Evolutionary conservation across 805 yeast species (phyloP).

Genomic region (Henningerozyma blattae): DNA sequence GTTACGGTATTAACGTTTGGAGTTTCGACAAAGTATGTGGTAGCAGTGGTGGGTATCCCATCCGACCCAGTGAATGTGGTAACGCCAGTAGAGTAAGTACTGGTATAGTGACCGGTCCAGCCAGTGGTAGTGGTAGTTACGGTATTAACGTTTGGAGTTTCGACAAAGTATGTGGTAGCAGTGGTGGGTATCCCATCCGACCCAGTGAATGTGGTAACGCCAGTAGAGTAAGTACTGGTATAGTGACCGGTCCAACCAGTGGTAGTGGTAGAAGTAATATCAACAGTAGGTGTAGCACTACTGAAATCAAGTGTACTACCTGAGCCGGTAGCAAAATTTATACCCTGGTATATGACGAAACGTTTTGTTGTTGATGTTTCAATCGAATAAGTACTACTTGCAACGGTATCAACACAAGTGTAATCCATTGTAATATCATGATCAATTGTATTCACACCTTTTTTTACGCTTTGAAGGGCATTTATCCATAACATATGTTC

Average conservation of each 20-base stretch:
- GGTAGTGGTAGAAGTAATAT: conserved; percentile 6
- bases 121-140: conserved; percentile 7
- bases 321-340: conserved; percentile 9
- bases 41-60: conserved; percentile 5
- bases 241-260: conserved; percentile 7
- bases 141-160: conserved; percentile 4
- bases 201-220: conserved; percentile 3
- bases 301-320: too few species aligned
- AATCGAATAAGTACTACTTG: conserved; percentile 12
- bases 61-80: conserved; percentile 5
- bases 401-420: conserved; percentile 19
- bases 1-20: background rate
- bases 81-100: conserved; percentile 10
- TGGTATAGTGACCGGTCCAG: conserved; percentile 10
- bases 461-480: conserved; percentile 19
- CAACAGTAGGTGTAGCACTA: too few species aligned
- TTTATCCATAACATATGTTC: conserved; percentile 23
- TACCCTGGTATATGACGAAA: conserved; percentile 8
- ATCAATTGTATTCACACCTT: conserved; percentile 10
- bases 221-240: conserved; percentile 8
- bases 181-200: conserved; percentile 5
- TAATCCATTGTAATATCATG: conserved; percentile 12
- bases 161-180: conserved; percentile 8
- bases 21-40: conserved; percentile 5
- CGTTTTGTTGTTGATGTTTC: conserved; percentile 7